Evolutionary conservation across 208 protist species (phyloP).

Genomic region (Crithidia sp.): DNA sequence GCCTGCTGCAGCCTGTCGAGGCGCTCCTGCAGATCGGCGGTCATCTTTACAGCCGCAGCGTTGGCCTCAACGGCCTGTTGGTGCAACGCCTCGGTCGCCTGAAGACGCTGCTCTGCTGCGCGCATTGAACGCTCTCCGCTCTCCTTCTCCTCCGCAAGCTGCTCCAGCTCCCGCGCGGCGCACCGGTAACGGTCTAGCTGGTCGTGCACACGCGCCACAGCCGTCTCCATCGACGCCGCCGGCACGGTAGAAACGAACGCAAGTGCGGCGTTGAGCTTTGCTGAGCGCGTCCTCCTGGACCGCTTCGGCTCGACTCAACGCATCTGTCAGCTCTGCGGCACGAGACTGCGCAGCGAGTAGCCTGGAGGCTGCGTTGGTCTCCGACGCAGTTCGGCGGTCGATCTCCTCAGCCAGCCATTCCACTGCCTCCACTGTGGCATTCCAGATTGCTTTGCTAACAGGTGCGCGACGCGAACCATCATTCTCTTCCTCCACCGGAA

Average conservation of each 20-base stretch:
- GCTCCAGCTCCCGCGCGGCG: background rate
- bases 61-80: background rate
- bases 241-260: no score
- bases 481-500: background rate
- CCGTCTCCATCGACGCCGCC: background rate
- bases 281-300: background rate
- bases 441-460: background rate
- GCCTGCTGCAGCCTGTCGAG: background rate
- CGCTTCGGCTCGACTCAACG: no score
- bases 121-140: no score
- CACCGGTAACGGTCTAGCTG: background rate
- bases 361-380: background rate
- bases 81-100: background rate
- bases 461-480: background rate
- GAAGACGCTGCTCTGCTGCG: no score
- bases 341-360: background rate
- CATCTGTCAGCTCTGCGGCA: background rate
- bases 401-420: conserved; percentile 1
- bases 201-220: background rate
- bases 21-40: background rate
- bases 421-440: background rate
- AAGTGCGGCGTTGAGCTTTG: background rate
- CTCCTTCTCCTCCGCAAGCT: no score
- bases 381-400: background rate
- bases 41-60: background rate